These are phyloP conservation scores for Parietaria judaica DNA, from an alignment of 306 rosid species.

Conservation along the genomic window DNA sequence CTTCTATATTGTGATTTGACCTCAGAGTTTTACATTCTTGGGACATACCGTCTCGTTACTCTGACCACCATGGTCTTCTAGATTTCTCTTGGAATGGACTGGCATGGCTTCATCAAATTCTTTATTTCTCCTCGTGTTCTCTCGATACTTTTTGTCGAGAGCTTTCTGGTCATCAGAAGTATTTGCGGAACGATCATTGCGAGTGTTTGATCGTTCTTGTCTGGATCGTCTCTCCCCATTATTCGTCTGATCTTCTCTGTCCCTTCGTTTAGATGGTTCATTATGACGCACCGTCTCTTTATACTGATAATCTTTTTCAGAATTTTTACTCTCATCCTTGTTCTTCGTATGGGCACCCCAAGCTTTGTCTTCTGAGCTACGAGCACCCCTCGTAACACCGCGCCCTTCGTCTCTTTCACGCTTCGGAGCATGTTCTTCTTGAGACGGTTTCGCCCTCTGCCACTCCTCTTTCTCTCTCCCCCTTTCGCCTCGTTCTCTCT, in stretches of 20 bases:
- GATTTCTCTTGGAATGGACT: constrained; percentile 57
- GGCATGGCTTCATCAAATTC: constrained; percentile 48
- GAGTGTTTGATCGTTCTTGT: constrained; percentile 70
- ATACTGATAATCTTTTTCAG: constrained; percentile 65
- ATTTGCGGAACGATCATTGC: constrained; percentile 58
- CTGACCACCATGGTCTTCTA: constrained; percentile 58
- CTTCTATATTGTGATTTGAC: constrained; percentile 2
- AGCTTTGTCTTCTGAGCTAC: constrained; percentile 65
- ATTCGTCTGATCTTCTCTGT: constrained; percentile 47
- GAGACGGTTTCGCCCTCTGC: constrained; percentile 69
- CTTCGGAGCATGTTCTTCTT: constrained; percentile 67
- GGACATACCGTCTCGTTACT: constrained; percentile 76
- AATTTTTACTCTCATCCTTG: constrained; percentile 61
- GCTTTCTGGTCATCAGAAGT: constrained; percentile 55
- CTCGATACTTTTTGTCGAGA: constrained; percentile 64
- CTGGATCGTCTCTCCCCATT: constrained; percentile 69
- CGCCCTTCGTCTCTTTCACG: constrained; percentile 86
- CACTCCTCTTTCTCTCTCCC: constrained; percentile 88
- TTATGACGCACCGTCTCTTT: constrained; percentile 57
- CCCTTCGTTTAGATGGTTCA: constrained; percentile 77
- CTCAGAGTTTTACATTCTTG: constrained; percentile 17
- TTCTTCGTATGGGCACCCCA: constrained; percentile 64
- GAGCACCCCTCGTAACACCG: constrained; percentile 57
- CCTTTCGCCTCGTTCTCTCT: constrained; percentile 74
- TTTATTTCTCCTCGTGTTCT: constrained; percentile 63